A percentile compares a stretch with the other conserved stretches of the same genome.
Evolutionary conservation across 2,329 filamentous ascomycete species (phyloP).

Genomic region (Eutypella sp.): DNA sequence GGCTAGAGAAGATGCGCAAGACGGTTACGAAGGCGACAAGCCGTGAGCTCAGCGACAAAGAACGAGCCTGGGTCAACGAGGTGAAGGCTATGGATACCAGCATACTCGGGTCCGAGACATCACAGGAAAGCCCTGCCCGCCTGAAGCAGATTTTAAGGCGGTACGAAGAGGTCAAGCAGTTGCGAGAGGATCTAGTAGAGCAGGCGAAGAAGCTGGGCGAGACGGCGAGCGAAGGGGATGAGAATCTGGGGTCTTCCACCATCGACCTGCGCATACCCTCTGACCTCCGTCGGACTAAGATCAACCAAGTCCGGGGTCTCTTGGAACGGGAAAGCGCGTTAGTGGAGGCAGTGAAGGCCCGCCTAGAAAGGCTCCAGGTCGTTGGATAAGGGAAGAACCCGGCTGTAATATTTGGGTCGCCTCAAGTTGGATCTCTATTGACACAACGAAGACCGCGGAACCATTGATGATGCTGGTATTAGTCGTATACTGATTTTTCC

Average conservation of each 20-base stretch:
- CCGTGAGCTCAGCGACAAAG: constrained; percentile 57
- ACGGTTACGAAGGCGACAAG: constrained; percentile 40
- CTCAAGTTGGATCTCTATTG: constrained; percentile 7
- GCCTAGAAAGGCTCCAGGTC: constrained; percentile 53
- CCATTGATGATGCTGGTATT: neutral
- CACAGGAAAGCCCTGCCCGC: constrained; percentile 28
- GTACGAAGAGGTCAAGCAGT: constrained; percentile 49
- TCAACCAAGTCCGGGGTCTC: constrained; percentile 58
- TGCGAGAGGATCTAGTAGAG: constrained; percentile 48
- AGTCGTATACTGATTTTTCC: too few species aligned
- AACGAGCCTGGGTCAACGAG: constrained; percentile 46
- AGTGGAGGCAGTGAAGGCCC: constrained; percentile 60
- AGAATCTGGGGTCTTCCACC: constrained; percentile 26
- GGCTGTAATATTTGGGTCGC: constrained; percentile 6
- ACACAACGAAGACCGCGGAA: too few species aligned
- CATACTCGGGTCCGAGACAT: constrained; percentile 32
- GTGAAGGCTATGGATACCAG: constrained; percentile 35
- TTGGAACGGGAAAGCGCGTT: constrained; percentile 63
- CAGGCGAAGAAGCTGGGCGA: constrained; percentile 42
- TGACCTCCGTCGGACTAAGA: constrained; percentile 57
- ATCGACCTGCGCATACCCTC: constrained; percentile 49
- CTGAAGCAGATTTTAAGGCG: constrained; percentile 51
- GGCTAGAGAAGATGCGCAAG: constrained; percentile 45
- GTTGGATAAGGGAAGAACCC: constrained; percentile 14
- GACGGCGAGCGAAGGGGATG: constrained; percentile 23